Evolutionary conservation across 2,329 filamentous ascomycete species (phyloP).

Genomic region (Penicillium sp.): DNA sequence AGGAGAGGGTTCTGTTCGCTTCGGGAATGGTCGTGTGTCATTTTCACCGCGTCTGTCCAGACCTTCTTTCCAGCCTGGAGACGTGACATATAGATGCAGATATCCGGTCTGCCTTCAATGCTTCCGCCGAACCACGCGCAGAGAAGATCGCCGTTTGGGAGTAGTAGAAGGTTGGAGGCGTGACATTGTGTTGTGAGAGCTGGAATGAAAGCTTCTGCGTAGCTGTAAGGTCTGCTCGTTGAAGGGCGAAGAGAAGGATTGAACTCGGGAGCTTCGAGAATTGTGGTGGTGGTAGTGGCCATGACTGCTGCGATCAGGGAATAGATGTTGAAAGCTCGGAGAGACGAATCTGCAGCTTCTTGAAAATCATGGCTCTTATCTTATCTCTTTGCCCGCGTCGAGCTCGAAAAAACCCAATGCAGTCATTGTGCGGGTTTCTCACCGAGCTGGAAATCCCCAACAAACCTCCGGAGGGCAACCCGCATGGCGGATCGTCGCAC

Average conservation of each 20-base stretch:
- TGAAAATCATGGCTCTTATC: slow-evolving; percentile 2
- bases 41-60: slow-evolving; percentile 40
- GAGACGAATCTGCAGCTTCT: neutral
- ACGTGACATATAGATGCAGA: slow-evolving; percentile 48
- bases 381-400: slow-evolving; percentile 3
- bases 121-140: slow-evolving; percentile 52
- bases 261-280: slow-evolving; percentile 3
- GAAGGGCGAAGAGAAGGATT: neutral
- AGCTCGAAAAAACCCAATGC: neutral
- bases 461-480: slow-evolving; percentile 7
- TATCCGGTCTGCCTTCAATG: slow-evolving; percentile 49
- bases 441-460: neutral
- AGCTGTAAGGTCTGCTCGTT: slow-evolving; percentile 1
- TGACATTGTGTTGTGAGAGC: slow-evolving; percentile 48
- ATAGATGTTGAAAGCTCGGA: neutral
- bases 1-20: slow-evolving; percentile 52
- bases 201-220: slow-evolving; percentile 32
- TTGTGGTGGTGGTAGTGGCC: slow-evolving; percentile 1
- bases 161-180: slow-evolving; percentile 48
- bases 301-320: neutral
- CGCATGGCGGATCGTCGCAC: slow-evolving; percentile 2
- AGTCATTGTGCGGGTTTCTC: slow-evolving; percentile 11
- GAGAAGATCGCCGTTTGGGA: slow-evolving; percentile 44
- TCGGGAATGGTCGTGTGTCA: slow-evolving; percentile 42
- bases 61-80: slow-evolving; percentile 27